These are phyloP conservation scores for Chalaropsis thielavioides DNA, from an alignment of 2,329 filamentous ascomycete species.

Conservation along the genomic window DNA sequence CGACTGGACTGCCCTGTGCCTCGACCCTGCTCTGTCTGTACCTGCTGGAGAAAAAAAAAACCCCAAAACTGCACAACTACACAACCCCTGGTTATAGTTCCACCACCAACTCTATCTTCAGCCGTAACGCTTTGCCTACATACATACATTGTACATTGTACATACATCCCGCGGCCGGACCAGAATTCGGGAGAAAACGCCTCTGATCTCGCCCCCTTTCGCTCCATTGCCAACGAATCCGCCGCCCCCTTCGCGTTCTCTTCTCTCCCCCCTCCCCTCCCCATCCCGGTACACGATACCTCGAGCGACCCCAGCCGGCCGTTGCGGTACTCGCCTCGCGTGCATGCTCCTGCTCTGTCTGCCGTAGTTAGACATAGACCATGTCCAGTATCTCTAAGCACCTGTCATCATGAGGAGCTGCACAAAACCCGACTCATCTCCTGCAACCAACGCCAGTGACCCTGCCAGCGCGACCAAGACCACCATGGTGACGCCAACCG, in stretches of 20 bases:
- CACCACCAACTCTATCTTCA: not conserved
- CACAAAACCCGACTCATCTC: slow-evolving; percentile 6
- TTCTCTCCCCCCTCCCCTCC: not conserved
- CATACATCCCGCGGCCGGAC: not conserved
- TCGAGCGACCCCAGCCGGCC: not conserved
- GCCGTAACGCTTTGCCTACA: not conserved
- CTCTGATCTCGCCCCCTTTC: not conserved
- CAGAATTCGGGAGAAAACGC: not conserved
- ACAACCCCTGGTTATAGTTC: slow-evolving; percentile 2
- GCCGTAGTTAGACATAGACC: not conserved
- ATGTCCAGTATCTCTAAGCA: slow-evolving; percentile 9
- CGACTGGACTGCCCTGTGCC: not conserved
- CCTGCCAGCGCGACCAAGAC: not conserved
- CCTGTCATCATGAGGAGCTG: slow-evolving; percentile 12
- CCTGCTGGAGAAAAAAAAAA: not conserved
- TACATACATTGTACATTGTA: not conserved
- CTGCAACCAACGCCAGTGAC: not conserved
- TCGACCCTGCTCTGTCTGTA: not conserved
- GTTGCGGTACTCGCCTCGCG: not conserved
- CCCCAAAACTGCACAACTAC: not conserved
- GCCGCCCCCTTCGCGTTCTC: not conserved
- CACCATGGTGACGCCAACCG: not conserved
- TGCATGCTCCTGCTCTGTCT: not conserved
- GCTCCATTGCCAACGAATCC: not conserved
- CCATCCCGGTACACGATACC: not conserved